Percentiles rank a stretch among this genome's conserved stretches.
Conservation (phyloP, 2,329 filamentous ascomycete genomes). For the Monosporascus cannonballus region DNA sequence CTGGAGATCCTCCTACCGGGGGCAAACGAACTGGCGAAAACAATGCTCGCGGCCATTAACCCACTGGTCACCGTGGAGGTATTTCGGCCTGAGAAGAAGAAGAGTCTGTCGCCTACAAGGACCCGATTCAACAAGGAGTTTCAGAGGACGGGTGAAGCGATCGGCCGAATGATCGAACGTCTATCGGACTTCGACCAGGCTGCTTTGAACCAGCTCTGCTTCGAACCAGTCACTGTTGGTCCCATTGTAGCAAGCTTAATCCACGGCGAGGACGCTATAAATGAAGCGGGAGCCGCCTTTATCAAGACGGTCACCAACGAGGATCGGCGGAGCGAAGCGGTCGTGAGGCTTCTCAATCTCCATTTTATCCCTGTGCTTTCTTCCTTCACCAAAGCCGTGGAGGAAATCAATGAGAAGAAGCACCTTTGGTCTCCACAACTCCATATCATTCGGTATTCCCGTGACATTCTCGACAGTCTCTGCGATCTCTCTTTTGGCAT, state of each 20-base stretch:
- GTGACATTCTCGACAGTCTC: slow-evolving; percentile 50
- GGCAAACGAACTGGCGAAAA: slow-evolving; percentile 66
- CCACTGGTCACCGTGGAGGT: slow-evolving; percentile 71
- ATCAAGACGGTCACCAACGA: slow-evolving; percentile 77
- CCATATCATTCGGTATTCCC: slow-evolving; percentile 50
- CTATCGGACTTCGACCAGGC: slow-evolving; percentile 68
- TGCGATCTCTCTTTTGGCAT: slow-evolving; percentile 52
- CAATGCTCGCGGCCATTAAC: slow-evolving; percentile 64
- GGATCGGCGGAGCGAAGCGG: slow-evolving; percentile 42
- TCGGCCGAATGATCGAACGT: slow-evolving; percentile 70
- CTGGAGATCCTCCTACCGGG: slow-evolving; percentile 60
- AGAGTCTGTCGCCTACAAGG: slow-evolving; percentile 38
- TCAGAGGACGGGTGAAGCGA: slow-evolving; percentile 44
- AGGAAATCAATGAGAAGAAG: slow-evolving; percentile 33
- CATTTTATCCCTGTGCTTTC: slow-evolving; percentile 38
- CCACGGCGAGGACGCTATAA: slow-evolving; percentile 72
- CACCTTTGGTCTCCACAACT: slow-evolving; percentile 52
- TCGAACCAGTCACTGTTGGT: slow-evolving; percentile 61
- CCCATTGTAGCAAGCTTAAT: slow-evolving; percentile 75
- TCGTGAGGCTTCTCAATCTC: slow-evolving; percentile 39
- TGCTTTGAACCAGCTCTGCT: slow-evolving; percentile 65
- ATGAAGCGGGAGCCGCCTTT: slow-evolving; percentile 73
- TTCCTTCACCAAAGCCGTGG: slow-evolving; percentile 37
- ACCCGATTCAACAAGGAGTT: slow-evolving; percentile 75
- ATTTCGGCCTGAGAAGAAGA: slow-evolving; percentile 52